A percentile compares a stretch with the other conserved stretches of the same genome.
Conservation (phyloP, 345 rosid species). For the Capsella bursapastoris region DNA sequence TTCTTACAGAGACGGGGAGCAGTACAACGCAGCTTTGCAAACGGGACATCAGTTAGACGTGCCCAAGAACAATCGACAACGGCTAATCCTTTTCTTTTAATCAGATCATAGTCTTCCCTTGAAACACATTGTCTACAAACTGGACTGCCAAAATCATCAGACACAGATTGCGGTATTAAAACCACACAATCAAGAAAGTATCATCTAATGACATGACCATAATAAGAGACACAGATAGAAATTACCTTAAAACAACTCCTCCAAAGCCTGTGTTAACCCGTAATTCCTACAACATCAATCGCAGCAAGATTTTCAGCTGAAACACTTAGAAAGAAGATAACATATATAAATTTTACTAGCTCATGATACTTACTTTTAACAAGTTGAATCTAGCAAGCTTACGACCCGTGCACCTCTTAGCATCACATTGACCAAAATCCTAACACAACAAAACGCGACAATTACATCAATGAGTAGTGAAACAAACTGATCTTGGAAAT, state of each 20-base stretch:
- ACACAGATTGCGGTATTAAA: neutral
- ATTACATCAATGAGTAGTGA: constrained; percentile 10
- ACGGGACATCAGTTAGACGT: constrained; percentile 90
- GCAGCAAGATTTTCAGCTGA: neutral
- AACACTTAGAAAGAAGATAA: constrained; percentile 6
- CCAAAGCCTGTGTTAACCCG: constrained; percentile 82
- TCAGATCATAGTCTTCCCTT: constrained; percentile 76
- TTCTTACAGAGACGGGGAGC: constrained; percentile 92
- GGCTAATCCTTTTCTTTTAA: constrained; percentile 85
- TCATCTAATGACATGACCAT: constrained; percentile 8
- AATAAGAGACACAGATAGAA: neutral
- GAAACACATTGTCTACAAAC: constrained; percentile 89
- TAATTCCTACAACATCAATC: constrained; percentile 68
- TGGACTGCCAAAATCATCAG: constrained; percentile 62
- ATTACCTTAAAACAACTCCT: constrained; percentile 88
- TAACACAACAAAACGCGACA: constrained; percentile 42
- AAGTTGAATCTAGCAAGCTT: constrained; percentile 87
- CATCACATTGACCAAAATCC: constrained; percentile 98
- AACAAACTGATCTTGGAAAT: neutral
- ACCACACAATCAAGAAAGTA: neutral
- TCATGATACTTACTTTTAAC: constrained; percentile 83
- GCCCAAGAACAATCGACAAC: constrained; percentile 99
- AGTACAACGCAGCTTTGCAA: constrained; percentile 83
- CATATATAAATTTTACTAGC: constrained; percentile 9
- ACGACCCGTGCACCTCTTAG: constrained; percentile 96